A percentile compares a stretch with the other conserved stretches of the same genome.
phyloP scores from a whole-genome alignment of 805 yeast genomes.

The Ogataea ganodermae region DNA sequence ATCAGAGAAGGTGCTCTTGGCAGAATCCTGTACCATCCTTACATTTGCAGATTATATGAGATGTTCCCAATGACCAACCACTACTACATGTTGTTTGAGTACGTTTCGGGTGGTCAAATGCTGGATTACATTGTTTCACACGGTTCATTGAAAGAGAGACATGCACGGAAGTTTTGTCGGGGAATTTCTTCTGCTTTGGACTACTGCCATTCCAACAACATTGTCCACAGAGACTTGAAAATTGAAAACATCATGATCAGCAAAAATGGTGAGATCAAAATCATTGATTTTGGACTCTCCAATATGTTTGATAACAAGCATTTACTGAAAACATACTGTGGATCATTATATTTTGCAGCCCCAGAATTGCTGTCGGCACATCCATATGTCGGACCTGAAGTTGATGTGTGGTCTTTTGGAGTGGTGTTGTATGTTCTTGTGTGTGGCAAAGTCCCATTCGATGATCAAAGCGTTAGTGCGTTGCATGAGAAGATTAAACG shows the following conservation, averaged over 20 bases:
- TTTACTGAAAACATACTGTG: constrained; percentile 90
- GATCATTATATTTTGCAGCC: constrained; percentile 96
- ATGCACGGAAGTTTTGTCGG: constrained; percentile 92
- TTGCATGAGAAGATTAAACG: constrained; percentile 91
- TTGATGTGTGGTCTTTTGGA: constrained; percentile 98
- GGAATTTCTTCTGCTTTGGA: constrained; percentile 93
- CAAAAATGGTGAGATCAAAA: constrained; percentile 89
- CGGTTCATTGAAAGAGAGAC: constrained; percentile 89
- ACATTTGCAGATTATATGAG: constrained; percentile 87
- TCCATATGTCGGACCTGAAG: constrained; percentile 95
- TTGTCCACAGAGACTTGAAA: constrained; percentile 95
- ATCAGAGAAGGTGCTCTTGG: constrained; percentile 95
- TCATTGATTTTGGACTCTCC: constrained; percentile 94
- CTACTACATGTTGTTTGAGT: constrained; percentile 95
- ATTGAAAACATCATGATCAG: constrained; percentile 95
- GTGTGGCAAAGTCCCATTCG: constrained; percentile 98
- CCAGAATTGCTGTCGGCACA: constrained; percentile 92
- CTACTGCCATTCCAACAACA: constrained; percentile 90
- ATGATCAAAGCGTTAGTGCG: constrained; percentile 88
- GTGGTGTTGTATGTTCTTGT: constrained; percentile 93
- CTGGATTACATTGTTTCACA: constrained; percentile 95
- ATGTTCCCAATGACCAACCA: constrained; percentile 96
- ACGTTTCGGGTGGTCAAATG: constrained; percentile 96
- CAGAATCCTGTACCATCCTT: constrained; percentile 85
- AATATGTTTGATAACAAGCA: constrained; percentile 75